Evolutionary conservation across 768 basidiomycete species (phyloP).

Genomic region (Macrolepiota dolichaula): DNA sequence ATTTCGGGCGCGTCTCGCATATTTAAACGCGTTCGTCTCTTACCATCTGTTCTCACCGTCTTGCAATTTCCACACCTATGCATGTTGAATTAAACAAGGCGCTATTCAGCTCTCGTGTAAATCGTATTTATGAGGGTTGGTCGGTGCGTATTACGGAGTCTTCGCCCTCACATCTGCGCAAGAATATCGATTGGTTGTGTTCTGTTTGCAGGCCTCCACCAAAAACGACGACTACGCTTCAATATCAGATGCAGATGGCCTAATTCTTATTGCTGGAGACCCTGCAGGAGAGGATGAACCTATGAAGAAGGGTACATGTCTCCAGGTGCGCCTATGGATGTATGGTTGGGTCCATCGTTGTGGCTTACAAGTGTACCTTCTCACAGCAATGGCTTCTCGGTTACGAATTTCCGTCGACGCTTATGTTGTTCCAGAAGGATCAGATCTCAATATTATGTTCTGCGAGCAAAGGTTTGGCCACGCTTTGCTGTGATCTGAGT

Average conservation of each 20-base stretch:
- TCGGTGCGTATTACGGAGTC: slow-evolving; percentile 39
- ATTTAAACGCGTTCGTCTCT: slow-evolving; percentile 23
- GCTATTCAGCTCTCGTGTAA: slow-evolving; percentile 53
- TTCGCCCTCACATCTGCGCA: not conserved
- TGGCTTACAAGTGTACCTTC: slow-evolving; percentile 17
- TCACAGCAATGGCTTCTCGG: slow-evolving; percentile 92
- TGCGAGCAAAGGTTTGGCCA: slow-evolving; percentile 71
- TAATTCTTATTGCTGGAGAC: slow-evolving; percentile 74
- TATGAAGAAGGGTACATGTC: slow-evolving; percentile 85
- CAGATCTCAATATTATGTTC: slow-evolving; percentile 82
- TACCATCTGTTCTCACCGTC: slow-evolving; percentile 20
- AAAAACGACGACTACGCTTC: slow-evolving; percentile 71
- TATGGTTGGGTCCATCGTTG: not conserved
- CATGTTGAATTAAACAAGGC: slow-evolving; percentile 70
- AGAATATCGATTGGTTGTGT: slow-evolving; percentile 10
- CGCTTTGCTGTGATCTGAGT: not conserved
- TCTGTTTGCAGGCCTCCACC: slow-evolving; percentile 48
- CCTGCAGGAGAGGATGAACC: slow-evolving; percentile 83
- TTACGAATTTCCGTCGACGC: slow-evolving; percentile 95
- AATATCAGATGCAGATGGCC: slow-evolving; percentile 64
- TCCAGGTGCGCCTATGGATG: slow-evolving; percentile 61
- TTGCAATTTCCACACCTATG: slow-evolving; percentile 36
- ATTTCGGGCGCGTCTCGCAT: slow-evolving; percentile 21
- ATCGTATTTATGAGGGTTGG: slow-evolving; percentile 61
- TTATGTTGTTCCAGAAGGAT: slow-evolving; percentile 78